Conservation (phyloP, 805 yeast species). For the Starmera dryadoides region DNA sequence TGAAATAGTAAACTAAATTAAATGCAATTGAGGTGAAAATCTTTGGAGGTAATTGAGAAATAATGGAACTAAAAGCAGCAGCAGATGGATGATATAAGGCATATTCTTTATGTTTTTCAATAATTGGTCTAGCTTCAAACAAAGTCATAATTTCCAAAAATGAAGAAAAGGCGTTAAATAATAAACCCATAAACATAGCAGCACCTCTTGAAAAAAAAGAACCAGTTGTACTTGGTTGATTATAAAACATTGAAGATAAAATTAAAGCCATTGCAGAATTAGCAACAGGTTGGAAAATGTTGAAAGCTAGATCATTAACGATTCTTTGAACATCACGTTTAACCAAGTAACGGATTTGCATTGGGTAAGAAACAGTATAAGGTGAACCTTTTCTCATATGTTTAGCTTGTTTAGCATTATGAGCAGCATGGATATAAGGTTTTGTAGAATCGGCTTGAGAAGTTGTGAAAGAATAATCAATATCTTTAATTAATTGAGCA, state of each 20-base stretch:
- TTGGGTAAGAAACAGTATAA: slow-evolving; percentile 36
- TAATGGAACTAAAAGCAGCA: slow-evolving; percentile 46
- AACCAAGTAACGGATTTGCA: slow-evolving; percentile 39
- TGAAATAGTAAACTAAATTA: slow-evolving; percentile 43
- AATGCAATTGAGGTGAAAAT: slow-evolving; percentile 34
- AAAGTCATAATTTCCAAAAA: slow-evolving; percentile 44
- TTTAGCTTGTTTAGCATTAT: slow-evolving; percentile 39
- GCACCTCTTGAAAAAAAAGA: slow-evolving; percentile 49
- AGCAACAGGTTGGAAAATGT: slow-evolving; percentile 35
- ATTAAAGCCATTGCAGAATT: slow-evolving; percentile 43
- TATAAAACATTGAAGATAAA: slow-evolving; percentile 46
- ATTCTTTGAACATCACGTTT: slow-evolving; percentile 36
- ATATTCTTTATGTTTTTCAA: slow-evolving; percentile 50
- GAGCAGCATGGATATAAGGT: slow-evolving; percentile 29
- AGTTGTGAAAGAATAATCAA: slow-evolving; percentile 31
- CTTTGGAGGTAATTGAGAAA: slow-evolving; percentile 47
- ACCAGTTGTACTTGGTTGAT: slow-evolving; percentile 30
- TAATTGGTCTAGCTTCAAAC: slow-evolving; percentile 50
- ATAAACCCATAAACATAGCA: slow-evolving; percentile 54
- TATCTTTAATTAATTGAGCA: slow-evolving; percentile 29
- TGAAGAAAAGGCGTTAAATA: slow-evolving; percentile 53
- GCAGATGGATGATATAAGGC: slow-evolving; percentile 56
- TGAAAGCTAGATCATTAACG: slow-evolving; percentile 39
- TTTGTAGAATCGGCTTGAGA: slow-evolving; percentile 29
- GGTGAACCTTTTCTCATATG: slow-evolving; percentile 36